Base-by-base conservation (phyloP, 2,329 filamentous ascomycete species). In the Colletotrichum sublineola region DNA sequence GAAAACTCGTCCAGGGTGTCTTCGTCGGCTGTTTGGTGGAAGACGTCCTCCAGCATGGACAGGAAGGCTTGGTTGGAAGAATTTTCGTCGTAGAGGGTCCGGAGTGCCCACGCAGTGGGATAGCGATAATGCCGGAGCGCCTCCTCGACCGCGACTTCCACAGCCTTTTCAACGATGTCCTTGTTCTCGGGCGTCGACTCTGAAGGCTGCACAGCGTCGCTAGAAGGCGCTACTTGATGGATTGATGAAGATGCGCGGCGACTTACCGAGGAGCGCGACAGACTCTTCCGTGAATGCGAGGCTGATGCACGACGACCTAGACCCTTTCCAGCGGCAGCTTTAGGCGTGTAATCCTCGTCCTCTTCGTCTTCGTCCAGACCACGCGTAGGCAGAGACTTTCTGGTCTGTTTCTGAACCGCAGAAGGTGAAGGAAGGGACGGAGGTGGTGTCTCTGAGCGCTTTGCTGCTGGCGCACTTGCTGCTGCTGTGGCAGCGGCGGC, bases 31-130 rank as follows among this genome's bases (percentile, higher is more conserved):
- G 85, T 87, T 77, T 90, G 88, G 75, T 84, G 82, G 78, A 87
- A 90, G 56, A 91, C 84, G 72, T 87, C 85, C 79, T 89, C 87
- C 57, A 91, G 81, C 83, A 91, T 86, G 73, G 83, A 80, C 70
- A 91, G 82, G 76, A 91, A 89, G 46, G 81, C 81, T 20, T 84
- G 80, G 75, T 90, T 84, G 50, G 81, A 79, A 56, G 83, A 83
- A 72, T 87, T 85, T 77, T 91, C 88, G 75, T 91, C 88, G 79
- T 90, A 91, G 72, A 91, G 82, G 18, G 84, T 86, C 65, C 89
- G 85, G 71, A 92, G 82, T 53, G 90, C 89, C 82, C 86, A 91
- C 2, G 90, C 90, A 11, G 89, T 91, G 66, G 89, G 88, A 78
- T 89, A 91, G 71, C 88, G 87, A 73, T 84, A 84, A 77, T 88